These are phyloP conservation scores for Anthracocystis walkeri DNA, from an alignment of 1,284 basidiomycete species.

Conservation along the genomic window DNA sequence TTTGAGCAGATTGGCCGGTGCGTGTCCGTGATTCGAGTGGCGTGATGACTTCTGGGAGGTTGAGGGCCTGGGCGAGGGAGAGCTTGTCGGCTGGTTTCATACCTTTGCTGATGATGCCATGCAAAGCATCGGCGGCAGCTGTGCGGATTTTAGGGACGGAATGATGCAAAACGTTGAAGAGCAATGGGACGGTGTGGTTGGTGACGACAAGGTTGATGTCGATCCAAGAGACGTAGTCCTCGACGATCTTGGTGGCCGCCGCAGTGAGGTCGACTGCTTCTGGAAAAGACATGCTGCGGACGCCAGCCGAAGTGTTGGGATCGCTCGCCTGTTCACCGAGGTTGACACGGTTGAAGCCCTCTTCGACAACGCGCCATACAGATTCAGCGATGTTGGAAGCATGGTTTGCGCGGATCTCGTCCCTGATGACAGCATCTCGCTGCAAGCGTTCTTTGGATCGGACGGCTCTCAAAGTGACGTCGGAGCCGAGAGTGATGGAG, in stretches of 20 bases:
- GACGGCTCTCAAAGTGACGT: constrained; percentile 64
- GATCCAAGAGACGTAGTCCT: constrained; percentile 96
- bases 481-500: constrained; percentile 66
- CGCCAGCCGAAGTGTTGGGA: constrained; percentile 63
- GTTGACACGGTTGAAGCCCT: constrained; percentile 72
- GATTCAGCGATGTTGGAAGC: constrained; percentile 88
- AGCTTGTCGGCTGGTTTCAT: constrained; percentile 92
- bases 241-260: constrained; percentile 87
- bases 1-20: constrained; percentile 24
- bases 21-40: constrained; percentile 61
- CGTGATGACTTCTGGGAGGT: constrained; percentile 70
- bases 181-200: constrained; percentile 84
- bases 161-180: constrained; percentile 84
- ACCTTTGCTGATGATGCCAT: constrained; percentile 88
- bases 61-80: constrained; percentile 88
- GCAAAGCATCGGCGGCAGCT: constrained; percentile 82
- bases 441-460: constrained; percentile 63
- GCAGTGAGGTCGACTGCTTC: constrained; percentile 74
- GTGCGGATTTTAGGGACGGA: constrained; percentile 78
- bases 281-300: constrained; percentile 73
- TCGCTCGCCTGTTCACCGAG: constrained; percentile 28
- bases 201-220: constrained; percentile 97
- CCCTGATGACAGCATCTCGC: constrained; percentile 66
- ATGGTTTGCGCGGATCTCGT: constrained; percentile 71
- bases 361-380: constrained; percentile 83